Percentiles rank a stretch among this genome's conserved stretches.
Conservation (phyloP, 495 filamentous ascomycete genomes). For the Annulohypoxylon maeteangense region DNA sequence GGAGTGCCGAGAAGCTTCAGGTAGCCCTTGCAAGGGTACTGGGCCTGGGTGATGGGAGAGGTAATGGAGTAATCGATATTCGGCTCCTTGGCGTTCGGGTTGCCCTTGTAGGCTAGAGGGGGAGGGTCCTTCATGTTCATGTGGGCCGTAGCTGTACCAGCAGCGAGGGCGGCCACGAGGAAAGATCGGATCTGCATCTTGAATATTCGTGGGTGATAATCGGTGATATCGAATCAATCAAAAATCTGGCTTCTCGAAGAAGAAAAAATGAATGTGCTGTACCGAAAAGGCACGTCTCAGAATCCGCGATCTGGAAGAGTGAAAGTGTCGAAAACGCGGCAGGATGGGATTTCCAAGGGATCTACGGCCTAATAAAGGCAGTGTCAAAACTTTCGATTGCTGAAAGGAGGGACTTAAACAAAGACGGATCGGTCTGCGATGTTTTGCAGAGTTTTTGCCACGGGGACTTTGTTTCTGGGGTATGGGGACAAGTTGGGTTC, state of each 20-base stretch:
- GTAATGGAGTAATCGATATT: constrained; percentile 68
- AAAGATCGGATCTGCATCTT: constrained; percentile 53
- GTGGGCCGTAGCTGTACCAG: constrained; percentile 60
- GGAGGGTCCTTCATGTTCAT: constrained; percentile 69
- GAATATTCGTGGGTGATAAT: constrained; percentile 12
- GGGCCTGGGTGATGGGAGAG: constrained; percentile 59
- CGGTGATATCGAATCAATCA: constrained; percentile 1
- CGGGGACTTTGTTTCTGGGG: constrained; percentile 26
- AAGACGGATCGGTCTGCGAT: constrained; percentile 4
- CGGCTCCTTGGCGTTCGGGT: constrained; percentile 55
- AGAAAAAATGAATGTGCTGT: constrained; percentile 30
- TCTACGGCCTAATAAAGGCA: constrained; percentile 22
- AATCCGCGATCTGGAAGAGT: constrained; percentile 22
- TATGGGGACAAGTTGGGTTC: background rate
- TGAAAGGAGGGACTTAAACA: constrained; percentile 22
- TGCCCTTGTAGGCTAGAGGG: constrained; percentile 64
- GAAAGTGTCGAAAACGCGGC: constrained; percentile 5
- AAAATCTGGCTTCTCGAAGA: constrained; percentile 19
- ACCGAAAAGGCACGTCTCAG: constrained; percentile 32
- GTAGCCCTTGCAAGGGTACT: constrained; percentile 78
- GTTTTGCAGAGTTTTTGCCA: constrained; percentile 8
- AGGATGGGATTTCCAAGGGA: constrained; percentile 16
- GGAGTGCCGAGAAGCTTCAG: constrained; percentile 61
- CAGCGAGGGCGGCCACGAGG: constrained; percentile 47
- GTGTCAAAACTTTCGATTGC: constrained; percentile 1